A percentile compares a stretch with the other conserved stretches of the same genome.
phyloP scores from a whole-genome alignment of 768 basidiomycete species.

The Tricholoma saponaceum region DNA sequence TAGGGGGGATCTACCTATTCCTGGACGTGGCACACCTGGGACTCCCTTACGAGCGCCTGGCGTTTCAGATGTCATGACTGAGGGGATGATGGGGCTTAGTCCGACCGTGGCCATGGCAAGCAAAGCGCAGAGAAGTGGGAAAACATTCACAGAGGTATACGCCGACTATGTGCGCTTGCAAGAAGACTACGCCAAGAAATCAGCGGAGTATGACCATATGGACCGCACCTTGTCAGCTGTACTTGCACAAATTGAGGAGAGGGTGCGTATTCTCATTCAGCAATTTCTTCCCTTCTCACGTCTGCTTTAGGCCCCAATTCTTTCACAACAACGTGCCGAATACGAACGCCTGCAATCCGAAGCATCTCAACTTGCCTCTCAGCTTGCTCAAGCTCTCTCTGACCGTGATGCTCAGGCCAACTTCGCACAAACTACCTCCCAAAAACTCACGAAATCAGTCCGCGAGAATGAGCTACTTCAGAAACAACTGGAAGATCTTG shows the following conservation, averaged over 20 bases:
- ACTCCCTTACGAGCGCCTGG: conserved; percentile 44
- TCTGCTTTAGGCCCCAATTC: conserved; percentile 69
- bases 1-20: conserved; percentile 64
- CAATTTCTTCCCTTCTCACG: background rate
- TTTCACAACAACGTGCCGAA: conserved; percentile 86
- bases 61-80: conserved; percentile 37
- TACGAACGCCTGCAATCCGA: conserved; percentile 83
- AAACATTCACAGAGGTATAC: conserved; percentile 94
- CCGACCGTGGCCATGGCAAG: conserved; percentile 87
- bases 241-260: conserved; percentile 75
- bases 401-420: conserved; percentile 68
- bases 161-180: conserved; percentile 85
- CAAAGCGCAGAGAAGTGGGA: conserved; percentile 74
- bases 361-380: conserved; percentile 73
- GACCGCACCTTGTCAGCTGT: conserved; percentile 76
- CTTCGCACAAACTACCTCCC: conserved; percentile 53
- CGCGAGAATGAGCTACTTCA: conserved; percentile 67
- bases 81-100: conserved; percentile 68
- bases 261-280: conserved; percentile 62
- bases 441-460: conserved; percentile 55
- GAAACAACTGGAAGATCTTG: conserved; percentile 77
- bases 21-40: conserved; percentile 42
- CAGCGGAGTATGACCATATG: conserved; percentile 81
- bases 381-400: conserved; percentile 68
- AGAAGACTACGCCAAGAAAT: conserved; percentile 74